A percentile compares a stretch with the other conserved stretches of the same genome.
Conservation (phyloP, 2,329 filamentous ascomycete species). For the Monilinia vaccinii-corymbosi region DNA sequence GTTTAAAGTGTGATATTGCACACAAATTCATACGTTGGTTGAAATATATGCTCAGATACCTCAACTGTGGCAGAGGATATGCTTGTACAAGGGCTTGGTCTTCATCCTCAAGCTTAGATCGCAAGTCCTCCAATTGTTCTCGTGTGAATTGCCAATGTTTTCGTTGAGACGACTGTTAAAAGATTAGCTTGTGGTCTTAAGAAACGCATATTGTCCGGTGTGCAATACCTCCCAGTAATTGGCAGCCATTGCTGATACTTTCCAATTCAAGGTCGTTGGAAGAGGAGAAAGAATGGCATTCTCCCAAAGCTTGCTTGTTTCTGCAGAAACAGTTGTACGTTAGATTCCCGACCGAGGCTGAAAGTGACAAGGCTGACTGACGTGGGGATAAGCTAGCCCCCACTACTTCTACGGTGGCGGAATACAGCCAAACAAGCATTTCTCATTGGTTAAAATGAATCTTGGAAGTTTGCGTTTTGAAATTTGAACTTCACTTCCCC, state of each 20-base stretch:
- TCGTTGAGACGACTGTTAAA: slow-evolving; percentile 66
- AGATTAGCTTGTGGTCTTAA: background rate
- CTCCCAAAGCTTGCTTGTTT: background rate
- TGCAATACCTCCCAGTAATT: slow-evolving; percentile 14
- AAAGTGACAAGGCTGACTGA: slow-evolving; percentile 4
- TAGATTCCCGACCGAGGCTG: slow-evolving; percentile 5
- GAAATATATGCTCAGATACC: slow-evolving; percentile 84
- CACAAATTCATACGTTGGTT: slow-evolving; percentile 60
- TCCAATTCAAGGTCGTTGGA: background rate
- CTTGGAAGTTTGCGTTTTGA: slow-evolving; percentile 1
- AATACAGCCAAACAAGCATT: slow-evolving; percentile 7
- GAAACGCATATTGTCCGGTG: background rate
- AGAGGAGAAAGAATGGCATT: background rate
- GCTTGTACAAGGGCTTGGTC: slow-evolving; percentile 66
- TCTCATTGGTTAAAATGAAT: slow-evolving; percentile 7
- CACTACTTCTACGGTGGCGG: slow-evolving; percentile 2
- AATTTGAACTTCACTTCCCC: slow-evolving; percentile 1
- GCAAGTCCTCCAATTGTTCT: slow-evolving; percentile 65
- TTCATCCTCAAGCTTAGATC: slow-evolving; percentile 67
- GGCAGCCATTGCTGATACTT: slow-evolving; percentile 11
- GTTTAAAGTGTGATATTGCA: background rate
- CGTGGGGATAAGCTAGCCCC: background rate
- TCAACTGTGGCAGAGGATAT: slow-evolving; percentile 72
- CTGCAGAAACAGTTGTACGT: no score
- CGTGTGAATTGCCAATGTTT: slow-evolving; percentile 86